phyloP scores from a whole-genome alignment of 106 monocot genomes.

The Allium fistulosum region DNA sequence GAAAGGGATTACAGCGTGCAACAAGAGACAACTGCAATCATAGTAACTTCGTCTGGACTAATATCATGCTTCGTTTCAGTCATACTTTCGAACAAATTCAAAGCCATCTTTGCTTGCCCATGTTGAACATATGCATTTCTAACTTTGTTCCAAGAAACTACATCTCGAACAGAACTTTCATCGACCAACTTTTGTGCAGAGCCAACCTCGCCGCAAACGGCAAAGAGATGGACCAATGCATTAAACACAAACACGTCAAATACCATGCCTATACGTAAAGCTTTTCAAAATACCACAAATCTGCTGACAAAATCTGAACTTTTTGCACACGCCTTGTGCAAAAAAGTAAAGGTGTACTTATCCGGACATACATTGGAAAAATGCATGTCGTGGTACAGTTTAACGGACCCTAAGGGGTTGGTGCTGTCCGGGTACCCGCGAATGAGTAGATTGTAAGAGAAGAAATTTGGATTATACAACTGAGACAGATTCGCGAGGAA shows the following conservation, averaged over 20 bases:
- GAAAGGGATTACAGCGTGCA: no score
- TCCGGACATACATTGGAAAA: slow-evolving; percentile 18
- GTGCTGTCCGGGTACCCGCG: slow-evolving; percentile 28
- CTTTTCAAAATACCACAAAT: slow-evolving; percentile 24
- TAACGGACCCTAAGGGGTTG: slow-evolving; percentile 16
- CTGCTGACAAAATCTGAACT: slow-evolving; percentile 12
- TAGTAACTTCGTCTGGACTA: slow-evolving; percentile 35
- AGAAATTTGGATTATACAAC: slow-evolving; percentile 27
- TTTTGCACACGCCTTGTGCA: slow-evolving; percentile 36
- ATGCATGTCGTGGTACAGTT: slow-evolving; percentile 32
- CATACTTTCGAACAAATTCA: slow-evolving; percentile 23
- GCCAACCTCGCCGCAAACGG: slow-evolving; percentile 16
- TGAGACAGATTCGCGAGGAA: slow-evolving; percentile 14
- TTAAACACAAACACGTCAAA: slow-evolving; percentile 32
- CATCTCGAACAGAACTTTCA: slow-evolving; percentile 30
- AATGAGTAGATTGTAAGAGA: slow-evolving; percentile 48
- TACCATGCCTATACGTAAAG: slow-evolving; percentile 14
- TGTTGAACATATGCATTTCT: slow-evolving; percentile 35
- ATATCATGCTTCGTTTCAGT: slow-evolving; percentile 15
- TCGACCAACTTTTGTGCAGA: slow-evolving; percentile 46
- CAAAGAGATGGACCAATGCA: slow-evolving; percentile 30
- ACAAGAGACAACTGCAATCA: slow-evolving; percentile 38
- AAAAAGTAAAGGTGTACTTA: slow-evolving; percentile 35
- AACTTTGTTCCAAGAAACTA: slow-evolving; percentile 60
- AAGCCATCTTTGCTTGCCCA: slow-evolving; percentile 24